Evolutionary conservation across 176 grass and related monocot genomes (phyloP).

Genomic region (Melocanna baccifera): DNA sequence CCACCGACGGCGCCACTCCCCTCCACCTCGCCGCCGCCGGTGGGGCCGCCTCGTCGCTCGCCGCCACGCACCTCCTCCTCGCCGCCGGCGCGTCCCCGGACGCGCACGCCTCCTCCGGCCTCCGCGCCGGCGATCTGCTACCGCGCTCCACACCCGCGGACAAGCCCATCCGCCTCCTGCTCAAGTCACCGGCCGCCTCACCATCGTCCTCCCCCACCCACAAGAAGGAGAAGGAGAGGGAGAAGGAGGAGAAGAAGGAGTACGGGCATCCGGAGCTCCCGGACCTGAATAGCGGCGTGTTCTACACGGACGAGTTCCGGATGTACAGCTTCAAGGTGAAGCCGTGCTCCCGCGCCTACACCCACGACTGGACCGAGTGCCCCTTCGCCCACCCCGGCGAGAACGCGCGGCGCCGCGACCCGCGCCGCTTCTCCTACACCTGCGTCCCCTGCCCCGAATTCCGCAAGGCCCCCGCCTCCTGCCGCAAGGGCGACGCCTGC

Average conservation of each 20-base stretch:
- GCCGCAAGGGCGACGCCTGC: slow-evolving; percentile 58
- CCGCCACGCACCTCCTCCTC: slow-evolving; percentile 39
- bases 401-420: slow-evolving; percentile 68
- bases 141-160: slow-evolving; percentile 12
- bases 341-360: slow-evolving; percentile 70
- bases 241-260: slow-evolving; percentile 33
- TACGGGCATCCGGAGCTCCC: slow-evolving; percentile 53
- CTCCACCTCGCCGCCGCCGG: slow-evolving; percentile 59
- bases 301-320: slow-evolving; percentile 57
- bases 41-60: slow-evolving; percentile 15
- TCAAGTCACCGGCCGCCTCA: neutral
- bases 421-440: slow-evolving; percentile 53
- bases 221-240: neutral
- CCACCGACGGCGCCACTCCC: slow-evolving; percentile 54
- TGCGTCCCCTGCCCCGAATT: slow-evolving; percentile 72
- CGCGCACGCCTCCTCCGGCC: slow-evolving; percentile 8
- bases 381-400: slow-evolving; percentile 73
- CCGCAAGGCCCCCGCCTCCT: slow-evolving; percentile 35
- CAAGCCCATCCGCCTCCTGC: slow-evolving; percentile 5
- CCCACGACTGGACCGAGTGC: slow-evolving; percentile 78
- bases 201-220: slow-evolving; percentile 2
- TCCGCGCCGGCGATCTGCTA: slow-evolving; percentile 37
- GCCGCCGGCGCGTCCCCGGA: slow-evolving; percentile 32
- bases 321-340: slow-evolving; percentile 80
- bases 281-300: slow-evolving; percentile 62